Evolutionary conservation across 164 flowering plant species (phyloP).

Genomic region (Tetracentron sinense): DNA sequence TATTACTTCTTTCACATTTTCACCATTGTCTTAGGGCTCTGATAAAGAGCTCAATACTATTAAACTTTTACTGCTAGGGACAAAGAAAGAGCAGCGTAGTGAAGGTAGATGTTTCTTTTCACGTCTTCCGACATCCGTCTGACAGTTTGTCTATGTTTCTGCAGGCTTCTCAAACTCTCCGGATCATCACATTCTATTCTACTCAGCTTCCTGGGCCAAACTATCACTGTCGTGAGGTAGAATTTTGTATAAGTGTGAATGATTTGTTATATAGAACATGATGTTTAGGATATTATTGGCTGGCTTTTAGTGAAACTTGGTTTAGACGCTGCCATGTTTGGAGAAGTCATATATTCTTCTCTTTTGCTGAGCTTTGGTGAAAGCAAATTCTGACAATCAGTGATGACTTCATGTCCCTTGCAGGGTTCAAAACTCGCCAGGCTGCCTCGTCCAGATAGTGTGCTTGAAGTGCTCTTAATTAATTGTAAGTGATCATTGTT

Average conservation of each 20-base stretch:
- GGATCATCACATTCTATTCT: conserved; percentile 84
- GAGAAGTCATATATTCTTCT: background rate
- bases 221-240: conserved; percentile 97
- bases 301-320: background rate
- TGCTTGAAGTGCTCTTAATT: conserved; percentile 68
- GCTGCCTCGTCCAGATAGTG: conserved; percentile 73
- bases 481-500: conserved; percentile 41
- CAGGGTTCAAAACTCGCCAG: conserved; percentile 93
- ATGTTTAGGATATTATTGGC: background rate
- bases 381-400: background rate
- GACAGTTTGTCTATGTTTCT: conserved; percentile 6
- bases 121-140: background rate
- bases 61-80: too few relatives aligned
- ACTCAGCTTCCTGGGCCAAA: conserved; percentile 99
- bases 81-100: too few relatives aligned
- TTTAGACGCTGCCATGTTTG: background rate
- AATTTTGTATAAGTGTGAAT: background rate
- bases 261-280: background rate
- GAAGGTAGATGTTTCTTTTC: too few relatives aligned
- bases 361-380: background rate
- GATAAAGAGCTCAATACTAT: too few relatives aligned
- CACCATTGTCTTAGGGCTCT: too few relatives aligned
- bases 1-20: too few relatives aligned
- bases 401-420: conserved; percentile 1
- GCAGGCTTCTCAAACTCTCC: conserved; percentile 84